Evolutionary conservation across 176 grass and related monocot genomes (phyloP), one percentile per base, ranked within the genome.

Genomic region (Leersia perrieri): DNA sequence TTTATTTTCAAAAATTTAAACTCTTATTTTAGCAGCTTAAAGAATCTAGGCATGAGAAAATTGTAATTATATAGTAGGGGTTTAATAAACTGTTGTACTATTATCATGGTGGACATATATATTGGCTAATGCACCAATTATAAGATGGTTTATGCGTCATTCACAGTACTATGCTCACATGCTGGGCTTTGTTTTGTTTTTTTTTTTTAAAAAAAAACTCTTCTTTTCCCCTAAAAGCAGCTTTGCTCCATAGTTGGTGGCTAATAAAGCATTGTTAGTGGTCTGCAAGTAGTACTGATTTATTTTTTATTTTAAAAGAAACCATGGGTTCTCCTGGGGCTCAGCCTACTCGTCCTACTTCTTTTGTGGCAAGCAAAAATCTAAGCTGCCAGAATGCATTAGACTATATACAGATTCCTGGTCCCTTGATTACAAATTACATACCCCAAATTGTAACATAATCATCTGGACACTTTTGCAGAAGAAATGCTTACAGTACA

Each of bases 341-440:
- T 74, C 36, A 63, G 69, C 39, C 63, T 75, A 66, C 51, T 75
- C 75, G 76, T 53, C 63, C 63, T 75, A 71, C 32, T 70, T 84
- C 40, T 74, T 78, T 41, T 85, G 64, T 42, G 5, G 33, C 39
- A 89, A 71, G 34, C 31, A 2, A 57, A 89, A 74, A 89, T 89
- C 76, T 85, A 76, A 76, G 82, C 70, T 85, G 41, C 75, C 63
- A 45, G 40, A 66, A 34, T 65, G 63, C 82, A 85, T 41, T 89
- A 81, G 33, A 81, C 76, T 71, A 81, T 55, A 70, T 81, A 81
- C 34, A 76, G 6, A 70, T 70, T 40, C 22, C 65, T 53, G 66
- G 55, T 16, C 41, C 47, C 45, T 64, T 14, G 45, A 74, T 25
- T 74, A 76, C 76, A 71, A 80, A 71, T 69, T 30, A 70, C 11